Percentiles rank a stretch among this genome's conserved stretches.
Conservation (phyloP, 352 stramenopile genomes). For the Ophiocytium majus region DNA sequence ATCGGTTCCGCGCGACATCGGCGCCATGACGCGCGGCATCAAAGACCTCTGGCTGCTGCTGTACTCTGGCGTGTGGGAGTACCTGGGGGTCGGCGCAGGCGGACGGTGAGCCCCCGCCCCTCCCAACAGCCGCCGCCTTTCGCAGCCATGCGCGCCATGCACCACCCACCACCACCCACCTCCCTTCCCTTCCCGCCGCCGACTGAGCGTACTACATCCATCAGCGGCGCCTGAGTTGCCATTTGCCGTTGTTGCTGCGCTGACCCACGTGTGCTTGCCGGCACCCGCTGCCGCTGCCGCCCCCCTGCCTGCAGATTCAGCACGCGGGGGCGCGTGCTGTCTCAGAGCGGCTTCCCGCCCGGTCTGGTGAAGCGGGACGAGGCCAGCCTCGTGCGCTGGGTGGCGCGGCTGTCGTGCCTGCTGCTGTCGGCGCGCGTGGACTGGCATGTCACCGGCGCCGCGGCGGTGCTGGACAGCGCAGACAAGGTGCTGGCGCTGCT, state of each 20-base stretch:
- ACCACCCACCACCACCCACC: no score
- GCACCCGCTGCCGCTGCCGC: no score
- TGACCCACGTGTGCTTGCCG: no score
- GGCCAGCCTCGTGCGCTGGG: neutral
- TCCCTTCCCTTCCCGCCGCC: no score
- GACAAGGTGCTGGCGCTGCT: constrained; percentile 18
- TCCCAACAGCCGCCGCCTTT: no score
- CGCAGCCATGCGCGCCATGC: no score
- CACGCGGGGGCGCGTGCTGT: neutral
- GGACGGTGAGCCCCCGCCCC: neutral
- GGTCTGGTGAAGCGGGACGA: constrained; percentile 9
- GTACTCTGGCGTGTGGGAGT: neutral
- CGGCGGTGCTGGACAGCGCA: neutral
- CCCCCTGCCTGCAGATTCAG: neutral
- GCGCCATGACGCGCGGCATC: neutral
- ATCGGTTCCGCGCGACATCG: neutral
- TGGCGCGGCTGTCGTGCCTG: constrained; percentile 2
- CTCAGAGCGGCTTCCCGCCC: neutral
- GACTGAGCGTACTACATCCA: no score
- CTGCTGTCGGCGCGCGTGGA: neutral
- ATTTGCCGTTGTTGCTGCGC: no score
- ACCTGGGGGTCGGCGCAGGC: neutral
- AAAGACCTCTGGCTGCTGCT: neutral
- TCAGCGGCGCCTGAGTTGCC: no score
- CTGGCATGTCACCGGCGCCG: constrained; percentile 5